A percentile compares a stretch with the other conserved stretches of the same genome.
Evolutionary conservation across 148 eudicot species (phyloP).

Genomic region (Mesembryanthemum crystallinum): DNA sequence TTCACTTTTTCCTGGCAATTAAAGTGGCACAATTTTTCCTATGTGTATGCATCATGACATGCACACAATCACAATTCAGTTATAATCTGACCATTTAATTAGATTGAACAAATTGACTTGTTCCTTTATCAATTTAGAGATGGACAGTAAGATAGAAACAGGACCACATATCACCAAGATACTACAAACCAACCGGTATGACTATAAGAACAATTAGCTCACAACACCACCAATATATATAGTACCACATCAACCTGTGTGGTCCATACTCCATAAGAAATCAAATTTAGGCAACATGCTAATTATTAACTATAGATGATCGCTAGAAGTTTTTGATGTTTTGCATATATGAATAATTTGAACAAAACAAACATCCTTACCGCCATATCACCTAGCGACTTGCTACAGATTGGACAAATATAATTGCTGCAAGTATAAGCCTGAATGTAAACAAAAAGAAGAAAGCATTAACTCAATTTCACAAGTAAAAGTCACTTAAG

Average conservation of each 20-base stretch:
- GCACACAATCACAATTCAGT: neutral
- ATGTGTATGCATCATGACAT: no score
- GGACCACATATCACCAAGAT: neutral
- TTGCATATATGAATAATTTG: neutral
- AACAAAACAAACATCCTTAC: slow-evolving; percentile 38
- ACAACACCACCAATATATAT: neutral
- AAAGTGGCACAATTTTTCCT: no score
- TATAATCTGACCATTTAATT: no score
- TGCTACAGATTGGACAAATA: slow-evolving; percentile 90
- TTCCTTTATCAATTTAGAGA: neutral
- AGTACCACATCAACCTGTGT: neutral
- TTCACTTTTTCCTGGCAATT: neutral
- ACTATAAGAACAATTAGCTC: neutral
- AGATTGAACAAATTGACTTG: no score
- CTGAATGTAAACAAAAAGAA: slow-evolving; percentile 19
- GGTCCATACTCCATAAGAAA: neutral
- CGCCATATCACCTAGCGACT: slow-evolving; percentile 95
- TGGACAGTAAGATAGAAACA: neutral
- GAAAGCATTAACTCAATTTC: neutral
- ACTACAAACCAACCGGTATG: neutral
- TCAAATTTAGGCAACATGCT: neutral
- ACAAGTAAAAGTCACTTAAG: neutral
- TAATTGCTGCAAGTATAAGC: slow-evolving; percentile 85
- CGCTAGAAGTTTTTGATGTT: neutral
- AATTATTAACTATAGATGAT: neutral